A percentile compares a stretch with the other conserved stretches of the same genome.
These are phyloP conservation scores for Penicillium riverlandense DNA, from an alignment of 495 filamentous ascomycete genomes.

Conservation along the genomic window DNA sequence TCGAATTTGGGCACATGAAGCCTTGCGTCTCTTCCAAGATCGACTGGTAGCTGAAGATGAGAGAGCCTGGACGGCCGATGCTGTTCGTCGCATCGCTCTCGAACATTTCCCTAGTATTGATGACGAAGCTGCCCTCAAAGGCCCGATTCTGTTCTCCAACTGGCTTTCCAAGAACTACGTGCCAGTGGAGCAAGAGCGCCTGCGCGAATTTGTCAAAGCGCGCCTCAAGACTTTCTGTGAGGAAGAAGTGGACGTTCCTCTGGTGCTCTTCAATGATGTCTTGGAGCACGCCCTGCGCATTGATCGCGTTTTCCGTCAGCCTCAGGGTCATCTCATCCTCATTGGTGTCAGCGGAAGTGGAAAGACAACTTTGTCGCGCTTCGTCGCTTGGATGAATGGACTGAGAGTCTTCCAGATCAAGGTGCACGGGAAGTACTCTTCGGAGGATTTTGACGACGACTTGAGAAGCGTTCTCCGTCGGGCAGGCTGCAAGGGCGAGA, in stretches of 20 bases:
- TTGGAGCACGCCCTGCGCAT: conserved; percentile 96
- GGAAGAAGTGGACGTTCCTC: conserved; percentile 96
- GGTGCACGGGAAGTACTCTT: conserved; percentile 96
- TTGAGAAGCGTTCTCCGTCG: conserved; percentile 86
- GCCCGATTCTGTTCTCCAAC: conserved; percentile 95
- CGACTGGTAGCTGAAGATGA: conserved; percentile 91
- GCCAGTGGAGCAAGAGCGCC: conserved; percentile 85
- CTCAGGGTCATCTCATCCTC: conserved; percentile 94
- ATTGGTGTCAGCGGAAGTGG: conserved; percentile 97
- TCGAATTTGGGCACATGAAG: conserved; percentile 97
- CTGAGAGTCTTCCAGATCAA: conserved; percentile 99
- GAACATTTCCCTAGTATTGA: conserved; percentile 93
- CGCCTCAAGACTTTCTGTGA: conserved; percentile 97
- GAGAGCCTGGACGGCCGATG: conserved; percentile 87
- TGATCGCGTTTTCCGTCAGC: conserved; percentile 96
- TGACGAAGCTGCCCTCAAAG: conserved; percentile 77
- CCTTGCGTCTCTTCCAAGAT: conserved; percentile 92
- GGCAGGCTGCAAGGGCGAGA: conserved; percentile 95
- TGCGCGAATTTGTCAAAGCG: conserved; percentile 96
- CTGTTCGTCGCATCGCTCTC: conserved; percentile 73
- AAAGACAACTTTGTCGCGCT: conserved; percentile 95
- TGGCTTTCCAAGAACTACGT: conserved; percentile 99
- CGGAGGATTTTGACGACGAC: conserved; percentile 98
- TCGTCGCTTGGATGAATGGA: conserved; percentile 99
- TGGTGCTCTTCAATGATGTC: conserved; percentile 97